Conservation (phyloP, 2,329 filamentous ascomycete species). For the Clonostachys sp. region DNA sequence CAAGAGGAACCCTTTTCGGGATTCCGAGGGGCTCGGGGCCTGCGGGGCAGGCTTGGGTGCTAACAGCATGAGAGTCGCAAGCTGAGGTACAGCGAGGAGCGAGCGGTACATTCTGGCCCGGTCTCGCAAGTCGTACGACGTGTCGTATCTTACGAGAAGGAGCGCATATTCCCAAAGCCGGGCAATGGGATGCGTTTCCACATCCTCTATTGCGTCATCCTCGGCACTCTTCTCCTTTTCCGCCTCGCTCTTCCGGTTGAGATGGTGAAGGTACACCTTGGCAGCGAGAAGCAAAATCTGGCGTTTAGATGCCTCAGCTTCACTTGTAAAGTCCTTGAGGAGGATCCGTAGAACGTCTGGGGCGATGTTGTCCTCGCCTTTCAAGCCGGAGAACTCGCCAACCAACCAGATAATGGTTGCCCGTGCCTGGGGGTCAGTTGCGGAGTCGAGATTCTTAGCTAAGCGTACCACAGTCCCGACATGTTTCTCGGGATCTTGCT, state of each 20-base stretch:
- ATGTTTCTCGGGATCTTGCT: conserved; percentile 79
- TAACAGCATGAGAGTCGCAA: conserved; percentile 84
- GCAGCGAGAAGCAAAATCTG: conserved; percentile 90
- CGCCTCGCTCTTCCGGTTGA: conserved; percentile 58
- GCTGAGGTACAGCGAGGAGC: conserved; percentile 76
- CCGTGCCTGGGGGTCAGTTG: conserved; percentile 80
- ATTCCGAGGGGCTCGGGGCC: conserved; percentile 83
- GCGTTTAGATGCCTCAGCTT: conserved; percentile 80
- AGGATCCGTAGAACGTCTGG: conserved; percentile 88
- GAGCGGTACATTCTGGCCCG: conserved; percentile 84
- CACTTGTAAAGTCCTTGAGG: conserved; percentile 76
- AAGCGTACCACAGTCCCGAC: conserved; percentile 81
- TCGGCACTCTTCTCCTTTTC: conserved; percentile 26
- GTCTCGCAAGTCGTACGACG: conserved; percentile 91
- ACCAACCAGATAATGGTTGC: conserved; percentile 98
- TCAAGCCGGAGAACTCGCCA: conserved; percentile 81
- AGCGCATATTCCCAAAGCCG: conserved; percentile 82
- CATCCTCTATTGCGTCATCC: conserved; percentile 12
- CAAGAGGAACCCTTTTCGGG: conserved; percentile 69
- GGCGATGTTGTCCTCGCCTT: conserved; percentile 83
- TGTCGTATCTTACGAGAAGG: conserved; percentile 85
- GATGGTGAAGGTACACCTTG: conserved; percentile 91
- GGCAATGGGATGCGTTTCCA: conserved; percentile 59
- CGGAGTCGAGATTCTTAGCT: conserved; percentile 86
- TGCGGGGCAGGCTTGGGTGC: conserved; percentile 94